Evolutionary conservation across 768 basidiomycete genomes (phyloP).

Genomic region (Favolaschia claudopus): DNA sequence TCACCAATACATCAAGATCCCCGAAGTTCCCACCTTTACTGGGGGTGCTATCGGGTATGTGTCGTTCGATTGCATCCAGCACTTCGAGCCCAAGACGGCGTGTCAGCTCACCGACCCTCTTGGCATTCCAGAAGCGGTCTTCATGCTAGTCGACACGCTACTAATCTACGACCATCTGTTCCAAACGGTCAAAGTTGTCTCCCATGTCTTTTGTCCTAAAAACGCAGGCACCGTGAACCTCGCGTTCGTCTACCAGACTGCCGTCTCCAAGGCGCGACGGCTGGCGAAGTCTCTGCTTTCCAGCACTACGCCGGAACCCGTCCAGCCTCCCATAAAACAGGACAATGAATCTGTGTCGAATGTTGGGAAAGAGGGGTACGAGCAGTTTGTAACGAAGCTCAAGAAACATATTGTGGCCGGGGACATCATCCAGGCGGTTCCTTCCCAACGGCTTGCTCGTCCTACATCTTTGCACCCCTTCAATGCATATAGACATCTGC

Average conservation of each 20-base stretch:
- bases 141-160: conserved; percentile 96
- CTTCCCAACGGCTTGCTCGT: conserved; percentile 88
- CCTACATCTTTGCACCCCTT: conserved; percentile 93
- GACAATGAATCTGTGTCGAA: conserved; percentile 82
- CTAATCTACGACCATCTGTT: conserved; percentile 97
- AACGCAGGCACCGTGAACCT: conserved; percentile 72
- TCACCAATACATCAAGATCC: conserved; percentile 91
- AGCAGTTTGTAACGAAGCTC: conserved; percentile 87
- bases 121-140: conserved; percentile 92
- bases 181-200: conserved; percentile 94
- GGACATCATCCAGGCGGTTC: conserved; percentile 99
- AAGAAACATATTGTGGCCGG: conserved; percentile 96
- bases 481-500: conserved; percentile 93
- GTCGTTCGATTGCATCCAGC: conserved; percentile 93
- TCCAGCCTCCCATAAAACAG: conserved; percentile 69
- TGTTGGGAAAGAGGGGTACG: conserved; percentile 92
- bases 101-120: conserved; percentile 78
- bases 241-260: conserved; percentile 87
- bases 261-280: conserved; percentile 80
- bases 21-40: conserved; percentile 92
- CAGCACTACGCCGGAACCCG: conserved; percentile 65
- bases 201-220: conserved; percentile 89
- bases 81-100: conserved; percentile 95
- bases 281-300: conserved; percentile 76
- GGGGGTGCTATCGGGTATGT: conserved; percentile 99